Conservation (phyloP, 2,329 filamentous ascomycete genomes). For the Penicillium sp. region DNA sequence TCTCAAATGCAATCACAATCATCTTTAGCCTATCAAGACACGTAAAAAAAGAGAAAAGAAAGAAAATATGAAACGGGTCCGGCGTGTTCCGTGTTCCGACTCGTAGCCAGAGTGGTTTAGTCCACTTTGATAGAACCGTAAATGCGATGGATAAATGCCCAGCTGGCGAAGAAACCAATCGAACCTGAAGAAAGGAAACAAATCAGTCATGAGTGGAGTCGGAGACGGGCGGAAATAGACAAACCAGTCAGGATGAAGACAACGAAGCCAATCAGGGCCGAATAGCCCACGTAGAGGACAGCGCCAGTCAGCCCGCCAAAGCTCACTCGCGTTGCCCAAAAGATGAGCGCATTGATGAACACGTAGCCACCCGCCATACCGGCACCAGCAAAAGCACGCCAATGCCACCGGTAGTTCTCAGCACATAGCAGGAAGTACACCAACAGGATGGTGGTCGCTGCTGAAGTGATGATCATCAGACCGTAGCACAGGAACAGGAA, state of each 20-base stretch:
- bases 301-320: slow-evolving; percentile 79
- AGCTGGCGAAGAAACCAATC: slow-evolving; percentile 92
- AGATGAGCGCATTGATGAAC: slow-evolving; percentile 83
- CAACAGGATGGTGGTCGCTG: slow-evolving; percentile 85
- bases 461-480: slow-evolving; percentile 92
- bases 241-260: slow-evolving; percentile 92
- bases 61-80: background rate
- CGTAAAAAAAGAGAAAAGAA: background rate
- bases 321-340: slow-evolving; percentile 82
- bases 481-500: slow-evolving; percentile 98
- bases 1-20: slow-evolving; percentile 5
- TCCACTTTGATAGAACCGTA: slow-evolving; percentile 99
- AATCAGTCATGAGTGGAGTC: background rate
- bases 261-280: slow-evolving; percentile 77
- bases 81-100: slow-evolving; percentile 3
- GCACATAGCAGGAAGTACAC: slow-evolving; percentile 94
- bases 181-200: slow-evolving; percentile 56
- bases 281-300: slow-evolving; percentile 91
- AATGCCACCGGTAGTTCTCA: slow-evolving; percentile 99
- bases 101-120: slow-evolving; percentile 41
- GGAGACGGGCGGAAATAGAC: slow-evolving; percentile 32
- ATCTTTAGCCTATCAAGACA: slow-evolving; percentile 7
- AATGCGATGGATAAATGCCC: slow-evolving; percentile 89
- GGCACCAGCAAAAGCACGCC: slow-evolving; percentile 86
- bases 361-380: slow-evolving; percentile 89